These are phyloP conservation scores for Tolypocladium paradoxum DNA, from an alignment of 2,329 filamentous ascomycete species.

Conservation along the genomic window DNA sequence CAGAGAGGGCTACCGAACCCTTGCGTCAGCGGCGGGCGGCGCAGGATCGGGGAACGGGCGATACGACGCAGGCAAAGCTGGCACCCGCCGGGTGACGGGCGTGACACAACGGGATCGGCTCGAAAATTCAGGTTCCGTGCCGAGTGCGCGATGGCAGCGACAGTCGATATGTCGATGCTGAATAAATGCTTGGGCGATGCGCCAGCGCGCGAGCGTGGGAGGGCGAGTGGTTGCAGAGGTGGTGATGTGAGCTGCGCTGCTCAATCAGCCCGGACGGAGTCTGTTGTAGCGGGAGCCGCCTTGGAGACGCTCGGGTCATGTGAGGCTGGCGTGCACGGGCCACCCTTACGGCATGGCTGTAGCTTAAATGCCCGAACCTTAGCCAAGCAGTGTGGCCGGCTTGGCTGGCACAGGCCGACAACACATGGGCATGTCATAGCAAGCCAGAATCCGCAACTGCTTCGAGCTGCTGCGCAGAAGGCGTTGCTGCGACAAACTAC, in stretches of 20 bases:
- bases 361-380: not conserved
- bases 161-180: not conserved
- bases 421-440: not conserved
- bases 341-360: conserved; percentile 4
- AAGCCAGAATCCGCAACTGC: not conserved
- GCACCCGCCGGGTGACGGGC: not conserved
- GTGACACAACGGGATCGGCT: not conserved
- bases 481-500: conserved; percentile 2
- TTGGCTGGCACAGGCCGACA: not conserved
- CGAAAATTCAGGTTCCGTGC: not conserved
- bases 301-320: conserved; percentile 17
- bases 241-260: not conserved
- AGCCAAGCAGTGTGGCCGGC: not conserved
- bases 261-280: not conserved
- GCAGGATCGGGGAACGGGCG: not conserved
- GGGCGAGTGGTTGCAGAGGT: not conserved
- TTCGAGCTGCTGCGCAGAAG: not conserved
- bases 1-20: not conserved
- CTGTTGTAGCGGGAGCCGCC: not conserved
- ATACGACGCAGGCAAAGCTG: not conserved
- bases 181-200: not conserved
- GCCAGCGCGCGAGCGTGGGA: not conserved
- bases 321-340: conserved; percentile 17
- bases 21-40: not conserved
- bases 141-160: not conserved